Base-by-base conservation (phyloP, 2,329 filamentous ascomycete genomes). In the Paracorniculantispora psalliotae region DNA sequence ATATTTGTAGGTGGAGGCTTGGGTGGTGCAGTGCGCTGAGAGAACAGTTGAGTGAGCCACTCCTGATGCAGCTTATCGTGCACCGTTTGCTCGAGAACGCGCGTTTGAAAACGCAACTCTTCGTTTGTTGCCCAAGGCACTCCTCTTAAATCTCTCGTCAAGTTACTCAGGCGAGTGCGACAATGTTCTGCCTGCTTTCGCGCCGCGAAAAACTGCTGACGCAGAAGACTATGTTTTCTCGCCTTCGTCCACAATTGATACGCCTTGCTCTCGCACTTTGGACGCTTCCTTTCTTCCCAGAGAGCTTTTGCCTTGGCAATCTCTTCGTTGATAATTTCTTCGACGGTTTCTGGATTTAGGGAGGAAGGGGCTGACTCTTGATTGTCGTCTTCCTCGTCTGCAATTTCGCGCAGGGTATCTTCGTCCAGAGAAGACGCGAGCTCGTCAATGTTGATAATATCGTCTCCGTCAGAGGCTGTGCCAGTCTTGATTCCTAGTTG, bases 11-110 rank as follows among this genome's bases (percentile, higher is more conserved):
- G 59, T n/a, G 47, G 8, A 33, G 30, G 72, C 48, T 61, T 63
- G 21, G 63, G 43, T 35, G 51, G 58, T 13, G 37, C 33, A 33
- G 17, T 50, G 6, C 73, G 75, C 19, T 74, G 74, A 41, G 72
- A 71, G 4, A 86, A 72, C 25, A 81, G 64, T 7, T 69, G 63
- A n/a, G 81, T 73, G 3, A 76, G 68, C 82, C 82, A 87, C 8
- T 68, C 66, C 9, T 79, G 69, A 41, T 82, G 71, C 65, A 87
- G 75, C 51, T 82, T 81, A 57, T 88, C 81, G 37, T 83, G 80
- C 1, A 96, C 72, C 3, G 80, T 91, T 4, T 77, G 74, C 61
- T 93, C 85, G 57, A 96, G 74, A 37, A 74, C 80, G 12, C 74
- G 71, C 51, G 85, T 85, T 65, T 85, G 82, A 6, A 72, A 73